A percentile compares a stretch with the other conserved stretches of the same genome.
Conservation (phyloP, 345 rosid genomes). For the Viola odorata region DNA sequence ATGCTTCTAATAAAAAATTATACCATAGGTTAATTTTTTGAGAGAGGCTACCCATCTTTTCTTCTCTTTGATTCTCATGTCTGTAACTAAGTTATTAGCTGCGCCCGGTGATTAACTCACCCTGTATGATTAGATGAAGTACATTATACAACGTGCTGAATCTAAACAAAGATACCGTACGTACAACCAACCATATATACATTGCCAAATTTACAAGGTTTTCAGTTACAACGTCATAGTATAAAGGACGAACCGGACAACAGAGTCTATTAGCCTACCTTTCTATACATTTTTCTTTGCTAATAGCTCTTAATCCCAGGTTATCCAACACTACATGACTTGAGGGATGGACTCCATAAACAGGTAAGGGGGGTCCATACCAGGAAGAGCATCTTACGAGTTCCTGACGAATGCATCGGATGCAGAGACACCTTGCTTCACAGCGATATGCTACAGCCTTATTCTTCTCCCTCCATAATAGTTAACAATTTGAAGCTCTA, state of each 20-base stretch:
- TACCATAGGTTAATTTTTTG: no score
- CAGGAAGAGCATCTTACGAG: constrained; percentile 17
- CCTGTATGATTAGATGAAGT: no score
- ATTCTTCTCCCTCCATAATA: constrained; percentile 27
- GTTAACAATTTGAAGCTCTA: constrained; percentile 26
- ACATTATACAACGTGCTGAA: no score
- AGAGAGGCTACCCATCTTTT: no score
- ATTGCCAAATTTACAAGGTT: neutral
- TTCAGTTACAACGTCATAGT: neutral
- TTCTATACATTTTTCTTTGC: constrained; percentile 26
- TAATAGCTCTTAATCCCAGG: constrained; percentile 16
- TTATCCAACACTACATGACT: constrained; percentile 11
- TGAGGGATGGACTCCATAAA: neutral
- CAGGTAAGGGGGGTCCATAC: neutral
- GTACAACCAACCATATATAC: constrained; percentile 12
- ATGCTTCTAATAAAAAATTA: neutral
- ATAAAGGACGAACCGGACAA: constrained; percentile 6
- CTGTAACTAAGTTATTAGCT: no score
- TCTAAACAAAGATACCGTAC: neutral
- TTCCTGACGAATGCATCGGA: constrained; percentile 10
- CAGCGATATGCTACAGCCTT: constrained; percentile 34
- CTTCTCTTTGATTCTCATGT: no score
- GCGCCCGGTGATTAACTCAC: no score
- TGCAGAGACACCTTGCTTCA: constrained; percentile 19
- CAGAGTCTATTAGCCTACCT: constrained; percentile 6